Evolutionary conservation across 805 yeast genomes (phyloP).

Genomic region (Hanseniaspora lachancei): DNA sequence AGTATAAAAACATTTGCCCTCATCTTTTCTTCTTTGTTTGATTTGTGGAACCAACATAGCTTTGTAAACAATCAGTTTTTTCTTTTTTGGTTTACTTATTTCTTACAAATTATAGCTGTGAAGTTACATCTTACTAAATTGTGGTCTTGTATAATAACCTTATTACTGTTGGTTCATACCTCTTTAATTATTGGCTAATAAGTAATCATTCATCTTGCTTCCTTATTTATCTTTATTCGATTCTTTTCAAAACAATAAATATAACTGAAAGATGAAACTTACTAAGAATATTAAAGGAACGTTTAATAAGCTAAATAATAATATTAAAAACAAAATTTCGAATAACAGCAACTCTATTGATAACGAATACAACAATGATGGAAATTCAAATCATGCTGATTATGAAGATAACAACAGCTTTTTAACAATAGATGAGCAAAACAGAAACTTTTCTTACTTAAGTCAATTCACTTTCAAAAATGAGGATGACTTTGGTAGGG

Average conservation of each 20-base stretch:
- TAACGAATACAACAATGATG: neutral
- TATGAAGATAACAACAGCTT: neutral
- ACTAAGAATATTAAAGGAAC: slow-evolving; percentile 4
- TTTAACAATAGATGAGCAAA: neutral
- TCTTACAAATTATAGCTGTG: no score
- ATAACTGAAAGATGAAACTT: slow-evolving; percentile 1
- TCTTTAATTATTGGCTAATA: no score
- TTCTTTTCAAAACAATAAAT: neutral
- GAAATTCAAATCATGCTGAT: neutral
- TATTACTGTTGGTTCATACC: no score
- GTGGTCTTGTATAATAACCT: no score
- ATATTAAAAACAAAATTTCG: neutral
- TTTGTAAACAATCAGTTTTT: no score
- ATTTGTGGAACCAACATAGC: no score
- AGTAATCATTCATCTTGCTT: no score
- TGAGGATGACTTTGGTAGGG: neutral
- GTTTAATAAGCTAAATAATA: slow-evolving; percentile 6
- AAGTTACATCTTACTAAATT: no score
- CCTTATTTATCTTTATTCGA: no score
- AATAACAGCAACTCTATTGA: neutral
- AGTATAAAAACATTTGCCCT: no score
- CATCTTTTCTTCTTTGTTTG: no score
- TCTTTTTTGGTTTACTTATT: no score
- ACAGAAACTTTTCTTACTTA: neutral
- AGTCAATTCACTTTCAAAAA: slow-evolving; percentile 1